A percentile compares a stretch with the other conserved stretches of the same genome.
These are phyloP conservation scores for Helminthosporium solani DNA, from an alignment of 2,329 filamentous ascomycete genomes.

Conservation along the genomic window DNA sequence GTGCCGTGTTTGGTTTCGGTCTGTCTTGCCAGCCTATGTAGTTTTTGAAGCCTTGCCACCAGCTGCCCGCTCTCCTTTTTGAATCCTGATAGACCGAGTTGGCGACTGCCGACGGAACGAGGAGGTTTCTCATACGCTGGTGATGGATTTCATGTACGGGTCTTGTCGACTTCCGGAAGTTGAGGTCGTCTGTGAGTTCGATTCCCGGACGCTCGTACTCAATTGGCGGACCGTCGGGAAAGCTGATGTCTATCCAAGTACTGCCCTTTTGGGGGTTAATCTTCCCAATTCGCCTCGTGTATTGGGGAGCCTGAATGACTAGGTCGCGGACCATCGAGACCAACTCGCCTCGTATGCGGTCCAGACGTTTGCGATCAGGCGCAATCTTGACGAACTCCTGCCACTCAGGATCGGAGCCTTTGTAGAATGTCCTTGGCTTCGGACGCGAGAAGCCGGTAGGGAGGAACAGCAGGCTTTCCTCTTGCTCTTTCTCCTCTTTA, in stretches of 20 bases:
- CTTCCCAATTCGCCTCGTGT: constrained; percentile 38
- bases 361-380: constrained; percentile 43
- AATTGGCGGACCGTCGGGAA: constrained; percentile 50
- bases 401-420: constrained; percentile 56
- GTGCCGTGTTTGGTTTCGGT: constrained; percentile 12
- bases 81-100: constrained; percentile 27
- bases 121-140: constrained; percentile 31
- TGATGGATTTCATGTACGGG: constrained; percentile 38
- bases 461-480: constrained; percentile 47
- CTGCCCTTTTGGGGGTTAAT: constrained; percentile 44
- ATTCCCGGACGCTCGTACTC: constrained; percentile 51
- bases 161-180: constrained; percentile 33
- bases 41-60: constrained; percentile 25
- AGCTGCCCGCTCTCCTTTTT: constrained; percentile 17
- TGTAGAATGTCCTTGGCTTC: constrained; percentile 47
- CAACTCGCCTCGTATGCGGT: constrained; percentile 45
- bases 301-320: constrained; percentile 30
- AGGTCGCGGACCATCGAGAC: constrained; percentile 36
- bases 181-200: constrained; percentile 43
- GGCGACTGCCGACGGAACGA: constrained; percentile 23
- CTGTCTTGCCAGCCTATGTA: constrained; percentile 29
- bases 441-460: constrained; percentile 50
- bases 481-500: constrained; percentile 32
- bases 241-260: constrained; percentile 51
- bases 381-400: constrained; percentile 51